A percentile compares a stretch with the other conserved stretches of the same genome.
phyloP scores from a whole-genome alignment of 768 basidiomycete species.

The Kwoniella newhampshirensis region DNA sequence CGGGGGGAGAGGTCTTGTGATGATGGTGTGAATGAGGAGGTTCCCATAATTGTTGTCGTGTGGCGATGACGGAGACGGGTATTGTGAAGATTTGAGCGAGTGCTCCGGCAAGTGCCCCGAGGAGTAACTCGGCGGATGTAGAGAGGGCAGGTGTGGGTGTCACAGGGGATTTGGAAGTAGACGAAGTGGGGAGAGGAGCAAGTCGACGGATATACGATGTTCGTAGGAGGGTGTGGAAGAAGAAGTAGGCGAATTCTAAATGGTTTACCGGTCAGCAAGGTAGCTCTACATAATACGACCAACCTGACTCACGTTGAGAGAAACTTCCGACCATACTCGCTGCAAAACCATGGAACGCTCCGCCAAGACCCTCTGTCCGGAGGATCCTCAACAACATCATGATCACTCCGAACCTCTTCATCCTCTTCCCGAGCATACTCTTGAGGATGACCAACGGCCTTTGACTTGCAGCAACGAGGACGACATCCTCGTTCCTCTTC shows the following conservation, averaged over 20 bases:
- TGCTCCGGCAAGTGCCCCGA: conserved; percentile 89
- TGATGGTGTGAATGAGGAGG: conserved; percentile 13
- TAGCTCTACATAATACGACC: background rate
- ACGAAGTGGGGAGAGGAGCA: background rate
- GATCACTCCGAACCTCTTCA: conserved; percentile 59
- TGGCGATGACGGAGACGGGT: conserved; percentile 95
- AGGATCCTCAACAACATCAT: conserved; percentile 69
- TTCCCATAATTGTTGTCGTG: conserved; percentile 85
- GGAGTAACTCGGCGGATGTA: conserved; percentile 64
- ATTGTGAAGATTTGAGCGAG: conserved; percentile 98
- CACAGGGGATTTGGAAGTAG: conserved; percentile 18
- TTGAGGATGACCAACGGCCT: too few relatives aligned
- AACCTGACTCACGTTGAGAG: conserved; percentile 75
- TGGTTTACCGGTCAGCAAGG: conserved; percentile 7
- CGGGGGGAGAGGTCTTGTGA: background rate
- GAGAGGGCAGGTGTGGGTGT: conserved; percentile 27
- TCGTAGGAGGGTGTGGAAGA: conserved; percentile 93
- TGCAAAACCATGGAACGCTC: conserved; percentile 85
- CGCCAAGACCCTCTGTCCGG: conserved; percentile 74
- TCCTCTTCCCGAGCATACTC: background rate
- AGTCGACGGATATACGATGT: conserved; percentile 51
- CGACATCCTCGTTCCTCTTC: background rate
- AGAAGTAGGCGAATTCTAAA: conserved; percentile 97
- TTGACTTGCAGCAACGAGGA: too few relatives aligned
- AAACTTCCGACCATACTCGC: conserved; percentile 99